Conservation (phyloP, 805 yeast genomes). For the Nakazawaea ambrosiae region DNA sequence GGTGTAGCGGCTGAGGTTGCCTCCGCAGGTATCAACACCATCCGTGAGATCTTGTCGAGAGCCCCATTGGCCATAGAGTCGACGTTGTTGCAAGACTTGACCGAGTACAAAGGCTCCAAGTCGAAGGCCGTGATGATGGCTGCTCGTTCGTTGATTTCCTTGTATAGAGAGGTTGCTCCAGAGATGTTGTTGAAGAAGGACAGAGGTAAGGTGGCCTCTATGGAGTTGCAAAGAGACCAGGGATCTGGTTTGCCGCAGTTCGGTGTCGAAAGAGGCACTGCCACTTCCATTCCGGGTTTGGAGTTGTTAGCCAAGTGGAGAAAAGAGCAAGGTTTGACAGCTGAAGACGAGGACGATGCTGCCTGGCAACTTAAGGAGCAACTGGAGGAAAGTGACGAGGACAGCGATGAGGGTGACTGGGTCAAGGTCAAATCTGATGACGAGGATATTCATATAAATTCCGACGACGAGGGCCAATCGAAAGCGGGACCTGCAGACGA, state of each 20-base stretch:
- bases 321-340: constrained; percentile 47
- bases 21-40: constrained; percentile 94
- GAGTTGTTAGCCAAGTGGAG: constrained; percentile 89
- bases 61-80: constrained; percentile 93
- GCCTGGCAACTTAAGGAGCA: constrained; percentile 61
- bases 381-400: constrained; percentile 41
- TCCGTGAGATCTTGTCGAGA: constrained; percentile 86
- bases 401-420: constrained; percentile 87
- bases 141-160: constrained; percentile 76
- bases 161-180: constrained; percentile 94
- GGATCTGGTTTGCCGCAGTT: constrained; percentile 50
- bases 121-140: constrained; percentile 93
- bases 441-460: constrained; percentile 50
- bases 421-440: constrained; percentile 76
- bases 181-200: constrained; percentile 88
- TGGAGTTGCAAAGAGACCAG: constrained; percentile 64
- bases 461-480: constrained; percentile 31
- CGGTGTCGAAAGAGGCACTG: constrained; percentile 63
- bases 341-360: constrained; percentile 48
- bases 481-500: constrained; percentile 24
- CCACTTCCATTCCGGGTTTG: constrained; percentile 82
- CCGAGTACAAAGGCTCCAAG: constrained; percentile 88
- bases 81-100: constrained; percentile 79
- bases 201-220: constrained; percentile 87
- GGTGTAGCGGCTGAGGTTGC: constrained; percentile 99